Conservation (phyloP, 2,329 filamentous ascomycete genomes). For the Periconia sp. region DNA sequence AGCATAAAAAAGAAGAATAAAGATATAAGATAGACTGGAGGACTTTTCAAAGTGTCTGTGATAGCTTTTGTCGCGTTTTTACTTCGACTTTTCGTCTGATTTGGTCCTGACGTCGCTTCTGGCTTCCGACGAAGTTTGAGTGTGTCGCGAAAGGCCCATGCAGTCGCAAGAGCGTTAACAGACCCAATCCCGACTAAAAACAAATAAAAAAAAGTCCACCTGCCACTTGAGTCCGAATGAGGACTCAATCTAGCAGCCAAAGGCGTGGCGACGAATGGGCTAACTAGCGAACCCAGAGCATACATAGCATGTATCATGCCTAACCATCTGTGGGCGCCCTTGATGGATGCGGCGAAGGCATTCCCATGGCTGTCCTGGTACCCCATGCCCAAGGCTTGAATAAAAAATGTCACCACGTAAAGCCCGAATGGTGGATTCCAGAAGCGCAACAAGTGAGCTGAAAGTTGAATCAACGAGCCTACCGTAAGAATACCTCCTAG, state of each 20-base stretch:
- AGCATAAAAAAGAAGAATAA: slow-evolving; percentile 67
- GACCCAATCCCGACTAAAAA: slow-evolving; percentile 57
- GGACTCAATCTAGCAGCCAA: slow-evolving; percentile 24
- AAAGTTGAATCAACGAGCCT: slow-evolving; percentile 58
- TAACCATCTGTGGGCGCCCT: slow-evolving; percentile 61
- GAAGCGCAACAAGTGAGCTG: slow-evolving; percentile 56
- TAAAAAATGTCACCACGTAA: slow-evolving; percentile 60
- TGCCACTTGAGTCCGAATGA: slow-evolving; percentile 43
- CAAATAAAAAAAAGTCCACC: slow-evolving; percentile 61
- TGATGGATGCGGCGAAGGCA: slow-evolving; percentile 58
- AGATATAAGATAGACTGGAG: slow-evolving; percentile 60
- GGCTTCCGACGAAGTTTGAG: slow-evolving; percentile 29
- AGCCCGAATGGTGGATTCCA: slow-evolving; percentile 61
- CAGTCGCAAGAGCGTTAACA: slow-evolving; percentile 52
- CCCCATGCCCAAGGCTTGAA: slow-evolving; percentile 62
- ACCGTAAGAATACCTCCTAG: slow-evolving; percentile 60
- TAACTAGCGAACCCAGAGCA: slow-evolving; percentile 57
- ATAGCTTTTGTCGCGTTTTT: slow-evolving; percentile 49
- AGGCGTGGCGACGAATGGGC: slow-evolving; percentile 51
- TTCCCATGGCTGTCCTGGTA: slow-evolving; percentile 67
- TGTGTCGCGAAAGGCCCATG: slow-evolving; percentile 54
- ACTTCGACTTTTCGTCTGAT: slow-evolving; percentile 17
- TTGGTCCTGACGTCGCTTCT: not conserved
- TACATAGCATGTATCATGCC: slow-evolving; percentile 68
- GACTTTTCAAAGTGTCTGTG: slow-evolving; percentile 47